A percentile compares a stretch with the other conserved stretches of the same genome.
Conservation (phyloP, 441 rosid species). For the Mallotus japonicus region DNA sequence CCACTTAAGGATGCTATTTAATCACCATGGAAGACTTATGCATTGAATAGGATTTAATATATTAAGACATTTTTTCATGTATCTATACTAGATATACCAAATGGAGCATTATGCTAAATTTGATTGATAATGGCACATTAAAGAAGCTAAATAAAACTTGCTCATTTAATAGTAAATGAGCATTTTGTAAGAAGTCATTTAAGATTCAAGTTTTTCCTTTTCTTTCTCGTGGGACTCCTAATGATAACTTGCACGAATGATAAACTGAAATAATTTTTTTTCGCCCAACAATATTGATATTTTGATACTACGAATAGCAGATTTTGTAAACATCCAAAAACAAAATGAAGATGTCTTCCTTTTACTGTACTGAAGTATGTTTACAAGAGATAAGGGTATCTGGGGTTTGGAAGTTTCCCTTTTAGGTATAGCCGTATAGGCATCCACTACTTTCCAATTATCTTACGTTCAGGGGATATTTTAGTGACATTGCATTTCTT, state of each 20-base stretch:
- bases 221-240: constrained; percentile 15
- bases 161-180: background rate
- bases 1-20: background rate
- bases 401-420: background rate
- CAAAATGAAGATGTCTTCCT: no score
- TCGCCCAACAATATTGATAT: background rate
- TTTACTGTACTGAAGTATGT: background rate
- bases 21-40: background rate
- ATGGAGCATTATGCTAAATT: background rate
- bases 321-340: no score
- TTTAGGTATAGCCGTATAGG: background rate
- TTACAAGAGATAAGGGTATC: background rate
- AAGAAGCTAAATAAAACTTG: background rate
- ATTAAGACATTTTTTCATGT: background rate
- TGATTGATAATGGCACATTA: background rate
- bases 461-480: constrained; percentile 3
- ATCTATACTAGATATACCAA: background rate
- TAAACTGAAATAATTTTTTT: background rate
- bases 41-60: background rate
- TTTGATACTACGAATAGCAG: background rate
- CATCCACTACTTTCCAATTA: background rate
- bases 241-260: background rate
- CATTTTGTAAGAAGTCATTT: background rate
- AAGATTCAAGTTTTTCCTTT: background rate
- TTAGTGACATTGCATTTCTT: background rate